A percentile compares a stretch with the other conserved stretches of the same genome.
These are phyloP conservation scores for Rachicladosporium sp. DNA, from an alignment of 2,329 filamentous ascomycete genomes.

Conservation along the genomic window DNA sequence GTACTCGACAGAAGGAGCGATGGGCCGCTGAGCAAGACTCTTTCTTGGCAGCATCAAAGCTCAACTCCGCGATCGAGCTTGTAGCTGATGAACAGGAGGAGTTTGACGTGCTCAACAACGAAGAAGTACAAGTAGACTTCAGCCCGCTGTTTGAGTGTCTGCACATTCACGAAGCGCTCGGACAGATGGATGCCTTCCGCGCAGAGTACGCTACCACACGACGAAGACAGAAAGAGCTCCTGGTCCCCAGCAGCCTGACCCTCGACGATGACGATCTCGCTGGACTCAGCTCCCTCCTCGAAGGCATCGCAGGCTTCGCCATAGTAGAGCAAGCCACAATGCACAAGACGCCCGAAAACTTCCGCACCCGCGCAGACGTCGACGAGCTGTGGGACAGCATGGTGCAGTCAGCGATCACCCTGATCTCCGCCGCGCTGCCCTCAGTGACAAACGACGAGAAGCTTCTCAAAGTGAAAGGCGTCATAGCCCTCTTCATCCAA, in stretches of 20 bases:
- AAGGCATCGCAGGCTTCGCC: slow-evolving; percentile 90
- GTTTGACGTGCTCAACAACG: slow-evolving; percentile 89
- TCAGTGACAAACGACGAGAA: slow-evolving; percentile 80
- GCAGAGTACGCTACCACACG: slow-evolving; percentile 82
- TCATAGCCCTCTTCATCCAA: slow-evolving; percentile 88
- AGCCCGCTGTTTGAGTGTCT: slow-evolving; percentile 87
- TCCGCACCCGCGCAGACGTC: slow-evolving; percentile 77
- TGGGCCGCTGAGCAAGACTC: slow-evolving; percentile 52
- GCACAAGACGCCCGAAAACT: slow-evolving; percentile 61
- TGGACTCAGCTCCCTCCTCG: slow-evolving; percentile 77
- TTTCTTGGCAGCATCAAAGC: slow-evolving; percentile 69
- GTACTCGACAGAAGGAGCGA: slow-evolving; percentile 70
- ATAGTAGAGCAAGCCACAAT: slow-evolving; percentile 94
- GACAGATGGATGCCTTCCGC: slow-evolving; percentile 82
- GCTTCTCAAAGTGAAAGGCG: slow-evolving; percentile 85
- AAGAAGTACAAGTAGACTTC: slow-evolving; percentile 90
- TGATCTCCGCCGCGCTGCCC: slow-evolving; percentile 68
- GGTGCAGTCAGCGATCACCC: slow-evolving; percentile 72
- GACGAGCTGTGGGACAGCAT: slow-evolving; percentile 98
- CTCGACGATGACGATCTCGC: slow-evolving; percentile 72
- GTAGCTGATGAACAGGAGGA: slow-evolving; percentile 93
- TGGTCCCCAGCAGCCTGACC: slow-evolving; percentile 65
- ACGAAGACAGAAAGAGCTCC: slow-evolving; percentile 78
- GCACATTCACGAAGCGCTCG: slow-evolving; percentile 90
- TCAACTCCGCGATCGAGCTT: slow-evolving; percentile 91